Evolutionary conservation across 805 yeast genomes (phyloP).

Genomic region (Tetrapisispora arboricola): DNA sequence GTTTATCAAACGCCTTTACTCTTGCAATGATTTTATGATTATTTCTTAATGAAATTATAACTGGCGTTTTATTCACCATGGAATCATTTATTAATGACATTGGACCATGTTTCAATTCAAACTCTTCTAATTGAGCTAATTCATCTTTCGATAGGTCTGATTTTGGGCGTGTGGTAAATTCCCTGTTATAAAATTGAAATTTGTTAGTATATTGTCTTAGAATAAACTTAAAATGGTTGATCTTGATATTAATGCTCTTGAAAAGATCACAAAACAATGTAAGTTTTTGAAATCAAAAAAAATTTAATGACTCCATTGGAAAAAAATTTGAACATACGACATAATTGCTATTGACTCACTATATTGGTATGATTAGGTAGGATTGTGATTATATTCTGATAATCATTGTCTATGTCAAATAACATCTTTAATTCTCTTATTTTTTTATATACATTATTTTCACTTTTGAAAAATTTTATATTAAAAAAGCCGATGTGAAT

Average conservation of each 20-base stretch:
- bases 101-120: slow-evolving; percentile 85
- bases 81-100: slow-evolving; percentile 80
- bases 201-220: too few species aligned
- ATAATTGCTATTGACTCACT: neutral
- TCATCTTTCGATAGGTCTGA: slow-evolving; percentile 75
- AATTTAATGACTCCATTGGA: too few species aligned
- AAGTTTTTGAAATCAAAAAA: neutral
- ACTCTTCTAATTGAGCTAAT: slow-evolving; percentile 73
- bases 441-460: too few species aligned
- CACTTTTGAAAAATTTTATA: too few species aligned
- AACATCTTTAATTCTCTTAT: too few species aligned
- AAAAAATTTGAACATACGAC: neutral
- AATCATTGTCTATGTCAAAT: too few species aligned
- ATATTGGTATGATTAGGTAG: too few species aligned
- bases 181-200: slow-evolving; percentile 32
- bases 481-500: too few species aligned
- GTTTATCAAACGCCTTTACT: slow-evolving; percentile 92
- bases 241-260: too few species aligned
- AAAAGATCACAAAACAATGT: too few species aligned
- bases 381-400: too few species aligned
- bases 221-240: too few species aligned
- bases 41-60: slow-evolving; percentile 82
- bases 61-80: slow-evolving; percentile 60
- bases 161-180: slow-evolving; percentile 60
- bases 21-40: slow-evolving; percentile 85